Conservation (phyloP, 352 stramenopile species). For the Pseudoperonospora humuli region DNA sequence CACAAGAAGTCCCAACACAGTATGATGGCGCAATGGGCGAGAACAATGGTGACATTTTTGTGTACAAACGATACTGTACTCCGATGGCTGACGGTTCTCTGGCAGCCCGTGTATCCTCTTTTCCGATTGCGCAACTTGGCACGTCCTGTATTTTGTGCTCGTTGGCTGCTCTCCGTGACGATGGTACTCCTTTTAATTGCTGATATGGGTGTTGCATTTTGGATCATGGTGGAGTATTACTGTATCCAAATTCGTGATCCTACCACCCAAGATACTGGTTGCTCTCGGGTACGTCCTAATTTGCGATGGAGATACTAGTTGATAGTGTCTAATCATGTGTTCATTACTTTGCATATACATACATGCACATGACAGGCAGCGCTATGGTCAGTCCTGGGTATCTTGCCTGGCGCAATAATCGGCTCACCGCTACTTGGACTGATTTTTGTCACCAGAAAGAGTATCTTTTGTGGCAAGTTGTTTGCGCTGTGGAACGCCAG, state of each 20-base stretch:
- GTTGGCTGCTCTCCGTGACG: conserved; percentile 34
- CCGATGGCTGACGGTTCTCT: conserved; percentile 21
- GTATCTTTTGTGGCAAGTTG: conserved; percentile 67
- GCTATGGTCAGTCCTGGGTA: conserved; percentile 47
- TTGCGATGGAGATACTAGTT: not conserved
- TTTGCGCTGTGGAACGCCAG: conserved; percentile 64
- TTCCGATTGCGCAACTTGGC: conserved; percentile 54
- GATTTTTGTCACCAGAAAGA: conserved; percentile 62
- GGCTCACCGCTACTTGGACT: conserved; percentile 61
- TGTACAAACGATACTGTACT: conserved; percentile 23
- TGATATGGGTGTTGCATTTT: conserved; percentile 61
- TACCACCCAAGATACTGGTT: conserved; percentile 58
- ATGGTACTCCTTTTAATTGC: conserved; percentile 60
- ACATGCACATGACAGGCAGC: conserved; percentile 49
- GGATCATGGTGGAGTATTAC: conserved; percentile 79
- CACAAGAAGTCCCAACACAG: conserved; percentile 17
- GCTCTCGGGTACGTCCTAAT: conserved; percentile 47
- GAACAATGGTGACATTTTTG: conserved; percentile 19
- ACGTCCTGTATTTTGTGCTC: conserved; percentile 17
- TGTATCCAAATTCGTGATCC: conserved; percentile 82
- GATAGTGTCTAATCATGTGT: conserved; percentile 3
- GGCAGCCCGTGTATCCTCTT: conserved; percentile 48
- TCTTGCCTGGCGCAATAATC: conserved; percentile 52
- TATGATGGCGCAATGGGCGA: conserved; percentile 7
- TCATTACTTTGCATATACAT: conserved; percentile 1